Evolutionary conservation across 2,329 filamentous ascomycete genomes (phyloP), one percentile per base, ranked within the genome.

Genomic region (Ilyonectria sp.): DNA sequence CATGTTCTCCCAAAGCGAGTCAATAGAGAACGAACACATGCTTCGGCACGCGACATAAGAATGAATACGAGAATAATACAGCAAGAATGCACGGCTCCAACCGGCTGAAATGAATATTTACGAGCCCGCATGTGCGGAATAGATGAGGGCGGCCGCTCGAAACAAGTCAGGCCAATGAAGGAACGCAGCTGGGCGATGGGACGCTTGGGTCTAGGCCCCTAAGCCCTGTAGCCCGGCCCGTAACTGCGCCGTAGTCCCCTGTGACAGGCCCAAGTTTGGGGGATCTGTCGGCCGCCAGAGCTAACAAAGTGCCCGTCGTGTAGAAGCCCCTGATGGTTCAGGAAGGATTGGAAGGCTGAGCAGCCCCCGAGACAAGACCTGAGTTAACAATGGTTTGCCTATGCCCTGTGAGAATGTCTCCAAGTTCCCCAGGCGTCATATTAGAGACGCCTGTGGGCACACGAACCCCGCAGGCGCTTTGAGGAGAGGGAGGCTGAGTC

Each of bases 301-400:
- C 60, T 47, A 62, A 56, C 26, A 49, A 54, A 49, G 60, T 31
- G 26, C 44, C 4, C n/a, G 26, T 62, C 60, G 60, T 62, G 37
- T 56, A 31, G 19, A 23, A 21, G 46, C 35, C 60, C 60, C 47
- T 46, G 50, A 17, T 26, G 13, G 21, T 9, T 11, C 8, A 8
- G 31, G 31, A 33, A 33, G 31, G 31, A 44, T 31, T 10, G 17
- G 50, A 62, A 55, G 50, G 60, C 60, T 62, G 50, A 62, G 60
- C 60, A 62, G 6, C 26, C 50, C 23, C 46, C 47, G 50, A 62
- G 33, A 62, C 50, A 33, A 33, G 35, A 61, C 37, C 33, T 26
- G 47, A 49, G 58, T 37, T 61, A 46, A 54, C 43, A 6, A 6
- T 54, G 33, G n/a, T 23, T 23, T 37, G 23, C n/a, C 49, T 33